Percentiles rank a stretch among this genome's conserved stretches.
Evolutionary conservation across 306 rosid genomes (phyloP).

Genomic region (Quercus mongolica): DNA sequence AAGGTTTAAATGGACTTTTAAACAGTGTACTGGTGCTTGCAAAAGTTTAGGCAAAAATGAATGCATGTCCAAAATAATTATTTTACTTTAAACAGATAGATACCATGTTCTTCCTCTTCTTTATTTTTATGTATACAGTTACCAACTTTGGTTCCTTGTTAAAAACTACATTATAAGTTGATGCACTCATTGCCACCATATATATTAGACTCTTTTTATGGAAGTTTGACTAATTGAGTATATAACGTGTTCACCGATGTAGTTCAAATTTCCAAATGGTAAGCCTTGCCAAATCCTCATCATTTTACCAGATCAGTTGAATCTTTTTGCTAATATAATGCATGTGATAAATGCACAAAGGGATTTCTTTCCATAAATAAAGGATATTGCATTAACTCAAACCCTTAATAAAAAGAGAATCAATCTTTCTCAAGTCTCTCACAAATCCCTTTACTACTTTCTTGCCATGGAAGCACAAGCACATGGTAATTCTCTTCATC

Average conservation of each 20-base stretch:
- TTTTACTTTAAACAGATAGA: background rate
- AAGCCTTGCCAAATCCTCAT: too few species aligned
- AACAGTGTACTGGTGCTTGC: background rate
- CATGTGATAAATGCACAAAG: conserved; percentile 18
- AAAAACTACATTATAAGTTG: conserved; percentile 29
- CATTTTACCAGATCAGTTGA: background rate
- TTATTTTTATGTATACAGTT: conserved; percentile 2
- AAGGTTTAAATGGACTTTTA: background rate
- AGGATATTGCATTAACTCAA: conserved; percentile 28
- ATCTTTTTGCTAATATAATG: conserved; percentile 3
- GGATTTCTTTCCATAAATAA: conserved; percentile 31
- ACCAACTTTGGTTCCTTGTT: conserved; percentile 20
- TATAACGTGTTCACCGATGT: background rate
- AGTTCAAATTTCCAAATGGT: background rate
- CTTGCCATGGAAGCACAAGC: conserved; percentile 29
- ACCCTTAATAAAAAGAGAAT: conserved; percentile 33
- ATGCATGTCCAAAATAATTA: background rate
- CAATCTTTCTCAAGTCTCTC: conserved; percentile 8
- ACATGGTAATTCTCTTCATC: background rate
- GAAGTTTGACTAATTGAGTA: conserved; percentile 32
- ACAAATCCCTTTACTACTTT: background rate
- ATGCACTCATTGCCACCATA: conserved; percentile 25
- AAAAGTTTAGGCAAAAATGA: background rate
- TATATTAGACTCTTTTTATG: background rate
- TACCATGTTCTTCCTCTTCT: background rate